Conservation (phyloP, 257 asterid genomes). For the Solanum sejunctum region DNA sequence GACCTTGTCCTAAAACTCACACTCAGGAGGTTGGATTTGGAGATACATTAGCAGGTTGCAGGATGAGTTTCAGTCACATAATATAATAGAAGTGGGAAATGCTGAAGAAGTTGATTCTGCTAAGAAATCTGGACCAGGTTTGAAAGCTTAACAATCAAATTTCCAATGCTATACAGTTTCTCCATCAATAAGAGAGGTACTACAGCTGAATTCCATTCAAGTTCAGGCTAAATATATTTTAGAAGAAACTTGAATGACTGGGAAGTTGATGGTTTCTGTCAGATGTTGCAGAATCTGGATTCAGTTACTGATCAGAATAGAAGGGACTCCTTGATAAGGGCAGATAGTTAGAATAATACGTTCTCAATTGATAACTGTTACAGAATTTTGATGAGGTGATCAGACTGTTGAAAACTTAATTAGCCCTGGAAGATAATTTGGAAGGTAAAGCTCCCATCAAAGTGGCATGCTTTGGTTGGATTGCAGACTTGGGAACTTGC, state of each 20-base stretch:
- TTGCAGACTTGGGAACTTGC: background rate
- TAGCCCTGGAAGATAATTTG: background rate
- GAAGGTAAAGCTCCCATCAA: background rate
- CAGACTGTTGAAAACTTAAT: background rate
- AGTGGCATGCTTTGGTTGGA: background rate
- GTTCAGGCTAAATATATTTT: background rate
- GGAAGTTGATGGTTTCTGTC: background rate
- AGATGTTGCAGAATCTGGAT: background rate
- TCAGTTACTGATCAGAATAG: background rate
- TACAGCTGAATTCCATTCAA: background rate
- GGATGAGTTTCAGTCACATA: background rate
- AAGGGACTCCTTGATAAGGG: background rate
- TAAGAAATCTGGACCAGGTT: background rate
- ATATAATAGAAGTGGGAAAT: background rate
- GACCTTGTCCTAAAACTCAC: background rate
- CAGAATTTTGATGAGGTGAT: background rate
- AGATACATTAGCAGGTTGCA: background rate
- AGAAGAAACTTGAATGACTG: background rate
- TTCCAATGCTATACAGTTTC: background rate
- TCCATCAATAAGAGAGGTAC: background rate
- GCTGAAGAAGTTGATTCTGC: background rate
- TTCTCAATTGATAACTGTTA: background rate
- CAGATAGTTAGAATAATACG: background rate
- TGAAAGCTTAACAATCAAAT: background rate
- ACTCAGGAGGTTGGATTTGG: background rate